A percentile compares a stretch with the other conserved stretches of the same genome.
Conservation (phyloP, 768 basidiomycete genomes). For the Megacollybia marginata region DNA sequence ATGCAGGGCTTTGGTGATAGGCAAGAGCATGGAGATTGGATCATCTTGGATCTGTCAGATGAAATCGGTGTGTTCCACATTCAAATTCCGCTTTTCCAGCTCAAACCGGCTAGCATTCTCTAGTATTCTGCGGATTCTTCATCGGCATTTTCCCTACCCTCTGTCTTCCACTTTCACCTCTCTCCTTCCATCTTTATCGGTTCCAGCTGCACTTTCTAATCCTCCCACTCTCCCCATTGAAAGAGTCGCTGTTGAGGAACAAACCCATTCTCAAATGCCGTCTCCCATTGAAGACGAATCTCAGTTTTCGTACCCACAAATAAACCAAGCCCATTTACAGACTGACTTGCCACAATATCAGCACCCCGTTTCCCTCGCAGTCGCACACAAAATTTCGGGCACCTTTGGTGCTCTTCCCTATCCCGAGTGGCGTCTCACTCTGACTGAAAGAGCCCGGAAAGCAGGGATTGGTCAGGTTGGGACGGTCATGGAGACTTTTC, state of each 20-base stretch:
- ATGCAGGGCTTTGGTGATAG: background rate
- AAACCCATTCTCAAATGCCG: too few relatives aligned
- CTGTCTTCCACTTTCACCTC: conserved; percentile 36
- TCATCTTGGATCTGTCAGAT: conserved; percentile 44
- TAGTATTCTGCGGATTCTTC: conserved; percentile 45
- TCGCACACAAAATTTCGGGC: background rate
- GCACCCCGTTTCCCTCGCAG: background rate
- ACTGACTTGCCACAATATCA: too few relatives aligned
- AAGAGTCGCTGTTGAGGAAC: too few relatives aligned
- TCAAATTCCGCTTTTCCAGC: too few relatives aligned
- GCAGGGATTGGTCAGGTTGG: conserved; percentile 55
- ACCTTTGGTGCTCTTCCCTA: conserved; percentile 41
- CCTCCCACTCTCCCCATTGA: background rate
- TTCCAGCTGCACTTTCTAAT: background rate
- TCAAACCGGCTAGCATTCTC: conserved; percentile 29
- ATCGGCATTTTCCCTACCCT: conserved; percentile 28
- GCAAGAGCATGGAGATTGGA: conserved; percentile 27
- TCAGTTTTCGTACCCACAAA: too few relatives aligned
- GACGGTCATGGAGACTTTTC: conserved; percentile 42
- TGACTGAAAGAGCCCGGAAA: conserved; percentile 43
- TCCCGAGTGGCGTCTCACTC: conserved; percentile 57
- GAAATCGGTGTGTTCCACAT: conserved; percentile 27
- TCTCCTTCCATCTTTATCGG: conserved; percentile 8
- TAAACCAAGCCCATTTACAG: too few relatives aligned
- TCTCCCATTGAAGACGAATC: too few relatives aligned